phyloP scores from a whole-genome alignment of 2,329 filamentous ascomycete species.

The Furcasterigmium sp. region DNA sequence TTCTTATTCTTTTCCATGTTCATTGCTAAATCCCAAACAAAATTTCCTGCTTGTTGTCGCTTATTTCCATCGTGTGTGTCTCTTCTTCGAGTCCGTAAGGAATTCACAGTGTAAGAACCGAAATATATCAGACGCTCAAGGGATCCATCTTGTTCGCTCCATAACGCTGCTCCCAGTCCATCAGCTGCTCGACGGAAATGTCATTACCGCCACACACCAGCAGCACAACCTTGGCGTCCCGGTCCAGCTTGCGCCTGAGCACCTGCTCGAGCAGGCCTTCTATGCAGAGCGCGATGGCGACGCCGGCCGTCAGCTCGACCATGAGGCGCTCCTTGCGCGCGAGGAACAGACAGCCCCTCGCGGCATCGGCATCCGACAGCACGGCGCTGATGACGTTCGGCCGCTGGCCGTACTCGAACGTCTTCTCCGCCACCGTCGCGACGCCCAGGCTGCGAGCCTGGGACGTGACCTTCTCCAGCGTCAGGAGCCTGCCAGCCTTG shows the following conservation, averaged over 20 bases:
- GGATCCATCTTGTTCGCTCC: neutral
- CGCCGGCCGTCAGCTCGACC: neutral
- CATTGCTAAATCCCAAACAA: too few relatives aligned
- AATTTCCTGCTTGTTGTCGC: too few relatives aligned
- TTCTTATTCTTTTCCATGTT: too few relatives aligned
- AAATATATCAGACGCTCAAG: too few relatives aligned
- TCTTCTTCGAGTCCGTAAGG: too few relatives aligned
- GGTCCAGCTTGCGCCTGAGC: neutral
- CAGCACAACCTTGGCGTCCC: neutral
- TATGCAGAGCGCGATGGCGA: neutral
- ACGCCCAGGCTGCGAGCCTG: conserved; percentile 68
- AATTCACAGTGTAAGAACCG: too few relatives aligned
- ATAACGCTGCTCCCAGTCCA: neutral
- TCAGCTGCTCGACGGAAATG: neutral
- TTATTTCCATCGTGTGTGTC: too few relatives aligned
- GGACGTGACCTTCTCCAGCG: conserved; percentile 63
- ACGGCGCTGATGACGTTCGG: neutral
- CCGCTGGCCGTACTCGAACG: conserved; percentile 24
- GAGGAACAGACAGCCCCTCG: neutral
- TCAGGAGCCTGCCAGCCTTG: conserved; percentile 46
- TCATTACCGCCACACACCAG: neutral
- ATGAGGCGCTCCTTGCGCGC: neutral
- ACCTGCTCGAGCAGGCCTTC: neutral
- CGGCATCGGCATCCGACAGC: neutral
- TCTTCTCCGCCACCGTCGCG: conserved; percentile 52